Conservation (phyloP, 495 filamentous ascomycete species). For the Tuber brumale region DNA sequence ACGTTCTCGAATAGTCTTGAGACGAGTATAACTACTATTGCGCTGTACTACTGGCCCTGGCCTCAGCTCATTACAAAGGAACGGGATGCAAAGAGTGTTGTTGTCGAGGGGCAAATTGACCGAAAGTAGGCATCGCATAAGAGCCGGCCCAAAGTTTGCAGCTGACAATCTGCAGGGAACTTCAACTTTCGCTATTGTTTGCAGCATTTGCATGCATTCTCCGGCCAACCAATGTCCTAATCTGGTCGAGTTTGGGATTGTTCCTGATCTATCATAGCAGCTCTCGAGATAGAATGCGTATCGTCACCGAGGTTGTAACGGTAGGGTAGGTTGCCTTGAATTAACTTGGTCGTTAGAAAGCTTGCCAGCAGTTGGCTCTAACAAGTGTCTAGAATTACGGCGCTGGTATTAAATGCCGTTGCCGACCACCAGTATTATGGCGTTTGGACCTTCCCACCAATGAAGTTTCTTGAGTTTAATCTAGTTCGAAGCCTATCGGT, state of each 20-base stretch:
- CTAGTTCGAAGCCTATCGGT: conserved; percentile 73
- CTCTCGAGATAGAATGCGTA: conserved; percentile 22
- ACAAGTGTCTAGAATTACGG: conserved; percentile 20
- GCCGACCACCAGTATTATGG: conserved; percentile 78
- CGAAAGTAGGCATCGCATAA: conserved; percentile 17
- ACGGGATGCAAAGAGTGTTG: conserved; percentile 4
- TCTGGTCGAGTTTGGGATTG: conserved; percentile 62
- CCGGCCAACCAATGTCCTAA: conserved; percentile 80
- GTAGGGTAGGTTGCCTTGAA: conserved; percentile 38
- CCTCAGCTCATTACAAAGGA: conserved; percentile 28
- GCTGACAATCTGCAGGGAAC: conserved; percentile 22
- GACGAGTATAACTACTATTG: conserved; percentile 73
- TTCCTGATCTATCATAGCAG: conserved; percentile 47
- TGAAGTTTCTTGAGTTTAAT: conserved; percentile 89
- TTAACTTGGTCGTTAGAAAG: neutral
- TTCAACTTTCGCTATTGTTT: conserved; percentile 63
- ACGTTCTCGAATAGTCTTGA: conserved; percentile 93
- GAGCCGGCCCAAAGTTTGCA: neutral
- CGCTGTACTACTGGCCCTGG: conserved; percentile 86
- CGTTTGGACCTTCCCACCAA: conserved; percentile 80
- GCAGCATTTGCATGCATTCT: conserved; percentile 80
- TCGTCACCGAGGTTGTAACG: conserved; percentile 28
- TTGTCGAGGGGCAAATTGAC: conserved; percentile 12
- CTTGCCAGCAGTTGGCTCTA: neutral
- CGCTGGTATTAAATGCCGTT: conserved; percentile 44